These are phyloP conservation scores for Orbilia javanica DNA, from an alignment of 2,329 filamentous ascomycete genomes.

Conservation along the genomic window DNA sequence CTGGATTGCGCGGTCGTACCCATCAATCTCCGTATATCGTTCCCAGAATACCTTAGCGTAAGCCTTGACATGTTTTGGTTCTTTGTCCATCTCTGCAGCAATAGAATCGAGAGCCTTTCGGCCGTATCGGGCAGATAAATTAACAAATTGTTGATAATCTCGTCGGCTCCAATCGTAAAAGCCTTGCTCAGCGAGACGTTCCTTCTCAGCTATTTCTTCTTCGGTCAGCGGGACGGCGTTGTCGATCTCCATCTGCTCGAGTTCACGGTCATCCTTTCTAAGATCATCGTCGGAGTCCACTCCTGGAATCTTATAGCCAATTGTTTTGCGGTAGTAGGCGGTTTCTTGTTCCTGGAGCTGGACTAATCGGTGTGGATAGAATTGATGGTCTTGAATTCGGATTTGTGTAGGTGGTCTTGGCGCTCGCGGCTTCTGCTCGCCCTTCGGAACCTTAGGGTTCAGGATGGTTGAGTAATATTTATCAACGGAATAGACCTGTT, in stretches of 20 bases:
- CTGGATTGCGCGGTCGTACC: conserved; percentile 88
- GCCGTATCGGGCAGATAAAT: conserved; percentile 92
- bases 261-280: conserved; percentile 85
- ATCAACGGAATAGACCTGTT: conserved; percentile 97
- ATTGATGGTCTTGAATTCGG: conserved; percentile 94
- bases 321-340: conserved; percentile 80
- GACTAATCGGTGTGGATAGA: conserved; percentile 85
- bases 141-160: conserved; percentile 98
- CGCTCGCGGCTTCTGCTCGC: conserved; percentile 91
- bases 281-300: conserved; percentile 81
- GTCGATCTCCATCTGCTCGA: conserved; percentile 93
- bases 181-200: conserved; percentile 81
- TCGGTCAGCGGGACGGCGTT: conserved; percentile 88
- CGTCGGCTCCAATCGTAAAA: conserved; percentile 96
- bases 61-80: conserved; percentile 82
- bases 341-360: conserved; percentile 97
- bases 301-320: conserved; percentile 93
- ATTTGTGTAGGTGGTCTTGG: conserved; percentile 96
- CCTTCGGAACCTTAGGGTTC: conserved; percentile 76
- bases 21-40: conserved; percentile 88
- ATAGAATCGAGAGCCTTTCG: conserved; percentile 87
- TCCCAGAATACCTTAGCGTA: conserved; percentile 98
- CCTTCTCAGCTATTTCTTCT: conserved; percentile 88
- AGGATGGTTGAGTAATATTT: conserved; percentile 96
- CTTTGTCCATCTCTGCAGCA: conserved; percentile 91